Conservation (phyloP, 2,329 filamentous ascomycete genomes). For the Diaporthe australafricana region DNA sequence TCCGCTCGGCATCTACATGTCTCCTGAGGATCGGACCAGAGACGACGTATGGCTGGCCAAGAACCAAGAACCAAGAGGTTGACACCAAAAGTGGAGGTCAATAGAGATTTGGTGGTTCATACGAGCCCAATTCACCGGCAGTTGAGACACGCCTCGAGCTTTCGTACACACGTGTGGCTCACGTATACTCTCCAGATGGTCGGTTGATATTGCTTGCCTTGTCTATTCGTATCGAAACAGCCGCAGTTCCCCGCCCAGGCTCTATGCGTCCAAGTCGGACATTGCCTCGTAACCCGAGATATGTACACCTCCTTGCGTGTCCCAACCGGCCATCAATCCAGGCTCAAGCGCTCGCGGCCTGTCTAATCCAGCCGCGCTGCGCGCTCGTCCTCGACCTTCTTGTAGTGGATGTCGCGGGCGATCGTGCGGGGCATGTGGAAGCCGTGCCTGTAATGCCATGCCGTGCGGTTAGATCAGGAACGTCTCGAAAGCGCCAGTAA, state of each 20-base stretch:
- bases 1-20: not conserved
- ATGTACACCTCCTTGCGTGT: slow-evolving; percentile 26
- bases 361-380: slow-evolving; percentile 48
- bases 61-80: not conserved
- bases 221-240: slow-evolving; percentile 44
- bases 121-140: not conserved
- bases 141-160: too few species aligned
- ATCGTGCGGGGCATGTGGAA: slow-evolving; percentile 71
- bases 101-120: not conserved
- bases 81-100: not conserved
- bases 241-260: slow-evolving; percentile 21
- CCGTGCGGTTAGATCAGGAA: slow-evolving; percentile 8
- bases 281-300: slow-evolving; percentile 8
- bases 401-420: slow-evolving; percentile 69
- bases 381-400: slow-evolving; percentile 68
- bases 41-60: too few species aligned
- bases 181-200: not conserved
- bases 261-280: slow-evolving; percentile 26
- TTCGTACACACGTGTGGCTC: not conserved
- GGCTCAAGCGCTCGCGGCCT: not conserved
- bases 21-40: not conserved
- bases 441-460: slow-evolving; percentile 62
- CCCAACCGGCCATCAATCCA: not conserved
- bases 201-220: slow-evolving; percentile 41
- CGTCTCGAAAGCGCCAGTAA: not conserved